These are phyloP conservation scores for Xylaria grammica DNA, from an alignment of 495 filamentous ascomycete genomes.

Conservation along the genomic window DNA sequence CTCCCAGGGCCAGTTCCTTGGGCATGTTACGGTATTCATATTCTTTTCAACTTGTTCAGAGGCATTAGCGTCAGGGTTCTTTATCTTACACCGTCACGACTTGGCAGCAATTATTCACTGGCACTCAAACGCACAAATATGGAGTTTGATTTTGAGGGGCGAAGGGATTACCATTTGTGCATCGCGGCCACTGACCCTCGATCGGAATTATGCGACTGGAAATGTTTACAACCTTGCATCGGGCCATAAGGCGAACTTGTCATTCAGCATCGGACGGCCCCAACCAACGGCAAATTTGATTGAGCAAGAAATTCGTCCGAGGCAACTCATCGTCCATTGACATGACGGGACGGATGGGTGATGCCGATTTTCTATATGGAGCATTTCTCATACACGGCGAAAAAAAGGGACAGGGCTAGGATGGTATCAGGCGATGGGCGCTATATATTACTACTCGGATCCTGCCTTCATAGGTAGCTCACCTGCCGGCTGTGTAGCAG, in stretches of 20 bases:
- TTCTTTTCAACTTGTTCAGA: conserved; percentile 21
- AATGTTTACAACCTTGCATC: conserved; percentile 4
- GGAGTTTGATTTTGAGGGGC: conserved; percentile 21
- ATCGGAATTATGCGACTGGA: conserved; percentile 14
- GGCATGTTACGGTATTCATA: conserved; percentile 13
- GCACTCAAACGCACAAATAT: conserved; percentile 15
- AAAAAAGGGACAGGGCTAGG: conserved; percentile 19
- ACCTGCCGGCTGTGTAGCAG: not conserved
- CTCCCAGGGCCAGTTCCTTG: not conserved
- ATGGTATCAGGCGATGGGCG: conserved; percentile 13
- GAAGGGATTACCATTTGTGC: conserved; percentile 15
- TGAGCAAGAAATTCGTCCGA: conserved; percentile 11
- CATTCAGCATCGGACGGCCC: conserved; percentile 12
- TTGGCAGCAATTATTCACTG: conserved; percentile 17
- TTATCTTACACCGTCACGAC: conserved; percentile 22
- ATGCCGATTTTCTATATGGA: conserved; percentile 9
- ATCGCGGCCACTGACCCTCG: conserved; percentile 19
- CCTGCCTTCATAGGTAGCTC: conserved; percentile 15
- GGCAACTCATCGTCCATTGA: not conserved
- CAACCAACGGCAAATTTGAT: conserved; percentile 10
- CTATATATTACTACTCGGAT: conserved; percentile 23
- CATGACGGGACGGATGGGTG: not conserved
- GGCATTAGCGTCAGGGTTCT: conserved; percentile 25
- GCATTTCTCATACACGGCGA: conserved; percentile 23
- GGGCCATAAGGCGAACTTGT: conserved; percentile 11